phyloP scores from a whole-genome alignment of 176 grass and related monocot species.

The Musa beccarii region DNA sequence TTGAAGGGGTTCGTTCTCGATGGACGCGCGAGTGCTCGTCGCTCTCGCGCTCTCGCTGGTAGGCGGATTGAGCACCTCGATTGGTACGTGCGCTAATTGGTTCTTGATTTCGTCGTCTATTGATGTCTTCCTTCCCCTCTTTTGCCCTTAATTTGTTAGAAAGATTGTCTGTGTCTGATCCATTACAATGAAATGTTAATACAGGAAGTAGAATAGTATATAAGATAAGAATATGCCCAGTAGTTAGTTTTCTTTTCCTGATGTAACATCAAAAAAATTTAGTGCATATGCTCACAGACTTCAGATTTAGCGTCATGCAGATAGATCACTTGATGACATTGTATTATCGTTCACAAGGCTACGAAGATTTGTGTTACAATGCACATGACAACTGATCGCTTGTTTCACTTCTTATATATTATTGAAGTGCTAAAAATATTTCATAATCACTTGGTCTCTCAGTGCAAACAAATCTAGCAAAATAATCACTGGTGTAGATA shows the following conservation, averaged over 20 bases:
- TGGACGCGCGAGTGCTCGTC: constrained; percentile 45
- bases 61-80: constrained; percentile 77
- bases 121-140: not conserved
- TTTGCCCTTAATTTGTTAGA: too few relatives aligned
- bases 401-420: not conserved
- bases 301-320: too few relatives aligned
- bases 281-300: too few relatives aligned
- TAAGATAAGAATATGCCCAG: too few relatives aligned
- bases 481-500: not conserved
- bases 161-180: too few relatives aligned
- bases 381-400: not conserved
- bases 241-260: too few relatives aligned
- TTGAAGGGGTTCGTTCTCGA: not conserved
- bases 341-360: too few relatives aligned
- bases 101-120: not conserved
- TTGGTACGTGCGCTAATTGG: constrained; percentile 32
- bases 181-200: too few relatives aligned
- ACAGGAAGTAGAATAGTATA: too few relatives aligned
- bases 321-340: too few relatives aligned
- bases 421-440: not conserved
- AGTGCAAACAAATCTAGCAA: not conserved
- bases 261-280: too few relatives aligned
- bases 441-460: not conserved
- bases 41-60: constrained; percentile 73
- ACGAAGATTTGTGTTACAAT: not conserved